phyloP scores from a whole-genome alignment of 1,284 basidiomycete species.

The Farysia itapuensis region DNA sequence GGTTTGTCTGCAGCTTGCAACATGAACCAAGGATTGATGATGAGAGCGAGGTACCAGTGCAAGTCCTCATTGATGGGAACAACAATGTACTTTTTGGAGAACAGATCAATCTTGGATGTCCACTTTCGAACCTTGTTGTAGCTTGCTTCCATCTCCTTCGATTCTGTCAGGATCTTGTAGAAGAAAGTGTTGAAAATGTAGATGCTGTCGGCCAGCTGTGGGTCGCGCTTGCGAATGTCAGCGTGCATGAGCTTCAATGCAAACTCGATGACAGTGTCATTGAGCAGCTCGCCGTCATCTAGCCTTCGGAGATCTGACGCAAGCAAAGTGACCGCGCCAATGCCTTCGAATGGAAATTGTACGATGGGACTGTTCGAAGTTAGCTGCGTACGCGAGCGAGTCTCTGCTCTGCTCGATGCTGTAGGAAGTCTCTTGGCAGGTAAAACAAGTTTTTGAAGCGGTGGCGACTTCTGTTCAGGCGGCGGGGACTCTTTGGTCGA shows the following conservation, averaged over 20 bases:
- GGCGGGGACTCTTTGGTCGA: background rate
- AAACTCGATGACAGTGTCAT: conserved; percentile 94
- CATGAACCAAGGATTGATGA: conserved; percentile 71
- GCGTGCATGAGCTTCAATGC: conserved; percentile 74
- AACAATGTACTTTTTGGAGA: conserved; percentile 86
- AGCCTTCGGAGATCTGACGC: conserved; percentile 40
- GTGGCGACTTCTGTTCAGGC: background rate
- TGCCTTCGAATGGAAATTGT: conserved; percentile 40
- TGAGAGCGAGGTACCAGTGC: conserved; percentile 96
- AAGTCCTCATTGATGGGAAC: conserved; percentile 94
- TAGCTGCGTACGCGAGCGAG: background rate
- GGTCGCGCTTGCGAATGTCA: conserved; percentile 60
- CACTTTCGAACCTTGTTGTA: conserved; percentile 88
- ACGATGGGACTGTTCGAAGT: conserved; percentile 16
- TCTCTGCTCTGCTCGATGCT: too few species aligned
- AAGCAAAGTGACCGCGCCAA: conserved; percentile 38
- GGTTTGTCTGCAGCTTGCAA: background rate
- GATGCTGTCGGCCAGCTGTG: conserved; percentile 71
- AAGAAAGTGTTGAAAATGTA: conserved; percentile 97
- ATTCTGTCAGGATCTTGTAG: conserved; percentile 84
- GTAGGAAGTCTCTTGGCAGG: too few species aligned
- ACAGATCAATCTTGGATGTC: conserved; percentile 85
- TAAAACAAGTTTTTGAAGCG: too few species aligned
- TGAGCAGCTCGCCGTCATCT: conserved; percentile 64
- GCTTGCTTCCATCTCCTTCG: conserved; percentile 62